Base-by-base conservation (phyloP, 2,329 filamentous ascomycete genomes). In the Botrytis hyacinthi region DNA sequence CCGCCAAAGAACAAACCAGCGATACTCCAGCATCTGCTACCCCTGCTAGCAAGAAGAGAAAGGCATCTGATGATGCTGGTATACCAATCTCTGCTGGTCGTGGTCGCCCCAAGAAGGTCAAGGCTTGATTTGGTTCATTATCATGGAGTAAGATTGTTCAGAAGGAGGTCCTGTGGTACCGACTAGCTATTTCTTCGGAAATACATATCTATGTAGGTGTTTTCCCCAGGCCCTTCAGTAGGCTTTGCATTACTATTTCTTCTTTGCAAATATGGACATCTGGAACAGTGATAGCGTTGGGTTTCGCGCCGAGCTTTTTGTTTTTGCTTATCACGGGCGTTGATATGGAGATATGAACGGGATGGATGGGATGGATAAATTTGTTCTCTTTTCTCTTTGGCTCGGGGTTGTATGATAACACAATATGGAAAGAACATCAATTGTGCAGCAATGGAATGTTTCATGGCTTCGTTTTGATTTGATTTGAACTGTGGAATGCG, bases 1-100 rank as follows among this genome's bases (percentile, higher is more conserved):
- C 70, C 32, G 46, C 57, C 37, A 72, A 67, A 46, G 61, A 46
- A 22, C 9, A 63, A 29, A n/a, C 10, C 4, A 29, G 26, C 10
- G 62, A 42, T 37, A 8, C 66, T 37, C 59, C 59, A 66, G 60
- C 6, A 51, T n/a, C 68, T 9, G 37, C 32, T 20, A 73, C 72
- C 10, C 72, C 72, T 29, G 48, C 32, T 37, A 70, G 66, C 16
- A 73, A 73, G 68, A 73, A 73, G 61, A 71, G 72, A 65, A 73
- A 73, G 32, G 46, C 48, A 40, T 26, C 59, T 46, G 72, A 71
- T 72, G 70, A 54, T 46, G 70, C 26, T 35, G 40, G 22, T 40
- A 69, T 51, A 18, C 71, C 71, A 59, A 54, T 3, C n/a, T 61
- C 71, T n/a, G 35, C 67, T 59, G 42, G 42, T n/a, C 72, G 72